Conservation (phyloP, 2,329 filamentous ascomycete species). For the Penicillium sp. region DNA sequence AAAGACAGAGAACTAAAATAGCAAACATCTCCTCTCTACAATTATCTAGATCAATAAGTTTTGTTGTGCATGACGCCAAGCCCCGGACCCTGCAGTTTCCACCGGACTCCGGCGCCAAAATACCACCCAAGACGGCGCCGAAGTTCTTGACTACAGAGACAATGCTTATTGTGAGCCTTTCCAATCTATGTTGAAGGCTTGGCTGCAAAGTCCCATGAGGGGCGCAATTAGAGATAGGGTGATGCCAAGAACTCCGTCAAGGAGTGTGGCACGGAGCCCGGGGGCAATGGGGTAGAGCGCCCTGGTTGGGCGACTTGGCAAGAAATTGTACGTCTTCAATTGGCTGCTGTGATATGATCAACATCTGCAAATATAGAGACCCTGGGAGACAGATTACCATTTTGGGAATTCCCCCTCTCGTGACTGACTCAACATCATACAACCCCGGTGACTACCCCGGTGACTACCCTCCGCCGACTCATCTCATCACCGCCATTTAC, state of each 20-base stretch:
- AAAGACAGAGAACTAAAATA: background rate
- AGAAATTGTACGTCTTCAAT: background rate
- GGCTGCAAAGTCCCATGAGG: background rate
- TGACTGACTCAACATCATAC: background rate
- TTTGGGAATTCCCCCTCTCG: background rate
- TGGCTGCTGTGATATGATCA: slow-evolving; percentile 1
- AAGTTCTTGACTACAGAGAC: slow-evolving; percentile 9
- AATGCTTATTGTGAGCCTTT: slow-evolving; percentile 4
- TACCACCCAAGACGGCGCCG: slow-evolving; percentile 21
- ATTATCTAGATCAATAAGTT: background rate
- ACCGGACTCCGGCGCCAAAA: slow-evolving; percentile 25
- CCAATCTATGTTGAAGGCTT: background rate
- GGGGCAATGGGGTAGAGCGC: background rate
- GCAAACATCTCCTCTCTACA: background rate
- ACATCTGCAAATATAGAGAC: background rate
- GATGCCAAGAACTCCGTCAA: slow-evolving; percentile 5
- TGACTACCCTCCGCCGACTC: background rate
- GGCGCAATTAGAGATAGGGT: background rate
- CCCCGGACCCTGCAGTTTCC: slow-evolving; percentile 6
- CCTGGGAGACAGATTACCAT: background rate
- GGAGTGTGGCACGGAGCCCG: slow-evolving; percentile 15
- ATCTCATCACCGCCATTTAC: background rate
- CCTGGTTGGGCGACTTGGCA: slow-evolving; percentile 2
- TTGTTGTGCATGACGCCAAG: slow-evolving; percentile 12
- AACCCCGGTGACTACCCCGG: background rate